Evolutionary conservation across 169 alveolate genomes (phyloP).

Genomic region (Cryptosporidium tyzzeri): DNA sequence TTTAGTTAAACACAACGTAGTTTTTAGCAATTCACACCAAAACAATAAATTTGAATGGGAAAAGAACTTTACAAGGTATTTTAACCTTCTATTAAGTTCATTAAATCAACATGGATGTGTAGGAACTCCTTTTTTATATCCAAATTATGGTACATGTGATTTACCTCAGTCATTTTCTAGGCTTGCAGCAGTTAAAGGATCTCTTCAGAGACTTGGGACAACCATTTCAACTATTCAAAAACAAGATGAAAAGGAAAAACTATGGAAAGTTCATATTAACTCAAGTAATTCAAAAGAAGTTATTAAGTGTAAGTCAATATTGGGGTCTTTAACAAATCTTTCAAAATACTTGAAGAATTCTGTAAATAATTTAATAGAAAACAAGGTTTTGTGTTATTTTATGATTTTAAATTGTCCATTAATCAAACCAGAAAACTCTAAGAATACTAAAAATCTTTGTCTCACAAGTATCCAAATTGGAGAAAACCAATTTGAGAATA

Average conservation of each 20-base stretch:
- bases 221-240: background rate
- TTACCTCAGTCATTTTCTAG: constrained; percentile 65
- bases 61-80: constrained; percentile 30
- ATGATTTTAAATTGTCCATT: constrained; percentile 14
- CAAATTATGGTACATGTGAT: constrained; percentile 65
- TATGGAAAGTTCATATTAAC: background rate
- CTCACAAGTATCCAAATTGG: background rate
- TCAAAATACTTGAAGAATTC: background rate
- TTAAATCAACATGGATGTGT: constrained; percentile 69
- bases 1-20: constrained; percentile 6
- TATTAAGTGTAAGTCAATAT: constrained; percentile 4
- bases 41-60: constrained; percentile 20
- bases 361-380: background rate
- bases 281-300: background rate
- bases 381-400: constrained; percentile 8
- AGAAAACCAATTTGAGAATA: background rate
- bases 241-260: constrained; percentile 1
- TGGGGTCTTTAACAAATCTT: background rate
- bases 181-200: constrained; percentile 71
- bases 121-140: constrained; percentile 66
- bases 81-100: constrained; percentile 31
- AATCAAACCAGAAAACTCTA: background rate
- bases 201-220: constrained; percentile 61
- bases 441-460: constrained; percentile 1
- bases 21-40: background rate